phyloP scores from a whole-genome alignment of 805 yeast species.

The Lipomyces kockii region DNA sequence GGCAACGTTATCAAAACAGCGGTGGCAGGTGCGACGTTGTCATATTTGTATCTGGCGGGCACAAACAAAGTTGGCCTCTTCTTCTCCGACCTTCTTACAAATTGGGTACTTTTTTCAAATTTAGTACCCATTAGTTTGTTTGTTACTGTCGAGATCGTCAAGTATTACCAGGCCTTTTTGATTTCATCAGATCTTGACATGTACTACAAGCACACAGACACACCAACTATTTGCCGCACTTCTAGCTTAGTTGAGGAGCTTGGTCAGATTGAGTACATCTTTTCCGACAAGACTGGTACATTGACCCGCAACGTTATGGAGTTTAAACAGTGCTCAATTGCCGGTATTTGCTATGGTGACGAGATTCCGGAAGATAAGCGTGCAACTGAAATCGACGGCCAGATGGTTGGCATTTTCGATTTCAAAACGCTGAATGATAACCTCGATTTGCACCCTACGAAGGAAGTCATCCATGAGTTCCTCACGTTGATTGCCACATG shows the following conservation, averaged over 20 bases:
- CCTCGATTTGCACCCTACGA: constrained; percentile 28
- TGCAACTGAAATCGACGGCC: constrained; percentile 74
- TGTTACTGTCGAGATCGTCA: constrained; percentile 94
- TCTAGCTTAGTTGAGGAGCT: constrained; percentile 95
- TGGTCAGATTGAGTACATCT: constrained; percentile 95
- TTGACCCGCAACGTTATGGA: constrained; percentile 96
- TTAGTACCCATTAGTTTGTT: constrained; percentile 94
- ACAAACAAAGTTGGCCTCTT: constrained; percentile 71
- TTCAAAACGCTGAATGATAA: constrained; percentile 60
- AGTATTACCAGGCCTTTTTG: constrained; percentile 92
- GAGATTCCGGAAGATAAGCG: constrained; percentile 89
- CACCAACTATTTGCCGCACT: constrained; percentile 94
- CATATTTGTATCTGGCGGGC: constrained; percentile 71
- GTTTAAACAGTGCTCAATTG: constrained; percentile 89
- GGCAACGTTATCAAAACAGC: constrained; percentile 76
- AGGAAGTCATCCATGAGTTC: constrained; percentile 66
- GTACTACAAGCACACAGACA: constrained; percentile 84
- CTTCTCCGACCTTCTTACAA: constrained; percentile 86
- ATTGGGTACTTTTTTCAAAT: constrained; percentile 95
- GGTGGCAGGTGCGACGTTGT: constrained; percentile 48
- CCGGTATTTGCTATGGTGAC: constrained; percentile 84
- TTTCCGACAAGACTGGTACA: constrained; percentile 98
- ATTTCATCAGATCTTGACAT: constrained; percentile 93
- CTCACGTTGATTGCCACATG: constrained; percentile 85
- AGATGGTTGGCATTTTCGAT: constrained; percentile 76